Evolutionary conservation across 2,329 filamentous ascomycete species (phyloP), one percentile per base, ranked within the genome.

Genomic region (Sclerotinia spermophila): DNA sequence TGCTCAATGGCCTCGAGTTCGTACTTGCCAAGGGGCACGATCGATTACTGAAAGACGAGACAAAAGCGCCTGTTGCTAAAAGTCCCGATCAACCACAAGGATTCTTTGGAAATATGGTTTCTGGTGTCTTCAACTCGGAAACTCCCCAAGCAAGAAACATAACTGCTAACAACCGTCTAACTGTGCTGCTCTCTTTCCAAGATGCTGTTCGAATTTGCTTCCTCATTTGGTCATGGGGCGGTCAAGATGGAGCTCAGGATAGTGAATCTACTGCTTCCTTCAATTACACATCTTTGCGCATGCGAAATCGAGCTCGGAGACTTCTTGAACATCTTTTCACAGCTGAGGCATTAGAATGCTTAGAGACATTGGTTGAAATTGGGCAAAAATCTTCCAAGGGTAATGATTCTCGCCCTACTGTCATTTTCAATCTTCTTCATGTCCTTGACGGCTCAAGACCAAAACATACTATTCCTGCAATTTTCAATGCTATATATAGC

Each of bases 401-500:
- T 5, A 82, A 85, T 11, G 80, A 80, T 15, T 81, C 84, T 27
- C 86, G 86, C 70, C 84, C 86, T 19, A 83, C 84, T 2, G 88
- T 92, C 67, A 89, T 97, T 19, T 91, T 98, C 79, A 93, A 92
- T 76, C 85, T 99, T 44, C 85, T 99, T 30, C 93, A 97, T 73
- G 94, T 96, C 5, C 85, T 99, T 53, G 95, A 97, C 77, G 94
- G 93, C 3, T 96, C 94, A 5, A 88, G 94, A 68, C 96, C 96
- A 1, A 94, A 94, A 79, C 92, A 97, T 79, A 94, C 94, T 0
- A 92, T 98, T 60, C 95, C 96, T 0, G 94, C 95, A 0, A 90
- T 98, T 6, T 97, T 99, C 82, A 97, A 98, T 81, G 92, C 95
- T 3, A 92, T 99, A 21, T 98, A 97, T 79, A 97, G 94, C 78